phyloP scores from a whole-genome alignment of 805 yeast genomes.

The Candida ovalis region DNA sequence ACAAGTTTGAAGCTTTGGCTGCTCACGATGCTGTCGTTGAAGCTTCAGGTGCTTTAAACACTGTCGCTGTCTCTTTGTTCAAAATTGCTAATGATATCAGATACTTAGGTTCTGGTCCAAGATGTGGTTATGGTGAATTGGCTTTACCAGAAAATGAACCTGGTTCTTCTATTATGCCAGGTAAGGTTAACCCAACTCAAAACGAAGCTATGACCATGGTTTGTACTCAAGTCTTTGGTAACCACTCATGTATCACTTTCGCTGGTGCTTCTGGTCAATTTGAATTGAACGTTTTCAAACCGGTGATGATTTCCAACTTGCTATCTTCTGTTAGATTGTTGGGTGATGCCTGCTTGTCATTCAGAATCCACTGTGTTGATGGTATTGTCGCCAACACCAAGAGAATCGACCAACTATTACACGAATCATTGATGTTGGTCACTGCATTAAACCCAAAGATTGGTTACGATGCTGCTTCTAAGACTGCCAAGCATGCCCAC shows the following conservation, averaged over 20 bases:
- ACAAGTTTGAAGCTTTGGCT: constrained; percentile 98
- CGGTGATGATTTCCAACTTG: constrained; percentile 88
- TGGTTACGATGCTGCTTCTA: constrained; percentile 96
- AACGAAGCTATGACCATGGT: constrained; percentile 99
- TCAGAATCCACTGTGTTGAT: constrained; percentile 92
- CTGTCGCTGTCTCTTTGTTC: constrained; percentile 87
- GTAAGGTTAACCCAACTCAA: constrained; percentile 99
- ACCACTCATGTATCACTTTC: constrained; percentile 89
- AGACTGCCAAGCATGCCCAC: constrained; percentile 98
- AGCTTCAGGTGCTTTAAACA: constrained; percentile 95
- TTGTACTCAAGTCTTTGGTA: constrained; percentile 96
- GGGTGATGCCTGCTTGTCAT: constrained; percentile 86
- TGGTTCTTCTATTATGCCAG: constrained; percentile 99
- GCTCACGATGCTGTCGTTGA: constrained; percentile 98
- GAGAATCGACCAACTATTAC: constrained; percentile 81
- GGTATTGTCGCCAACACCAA: constrained; percentile 88
- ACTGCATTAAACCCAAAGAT: constrained; percentile 98
- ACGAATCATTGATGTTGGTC: constrained; percentile 96
- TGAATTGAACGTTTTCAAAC: constrained; percentile 97
- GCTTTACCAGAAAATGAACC: constrained; percentile 97
- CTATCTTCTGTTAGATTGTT: constrained; percentile 82
- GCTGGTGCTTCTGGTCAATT: constrained; percentile 99
- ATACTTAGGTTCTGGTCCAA: constrained; percentile 97
- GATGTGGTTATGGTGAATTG: constrained; percentile 98
- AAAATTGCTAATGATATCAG: constrained; percentile 98